A percentile compares a stretch with the other conserved stretches of the same genome.
phyloP scores from a whole-genome alignment of 73 alveolate species.

The Paramecium octaurelia region DNA sequence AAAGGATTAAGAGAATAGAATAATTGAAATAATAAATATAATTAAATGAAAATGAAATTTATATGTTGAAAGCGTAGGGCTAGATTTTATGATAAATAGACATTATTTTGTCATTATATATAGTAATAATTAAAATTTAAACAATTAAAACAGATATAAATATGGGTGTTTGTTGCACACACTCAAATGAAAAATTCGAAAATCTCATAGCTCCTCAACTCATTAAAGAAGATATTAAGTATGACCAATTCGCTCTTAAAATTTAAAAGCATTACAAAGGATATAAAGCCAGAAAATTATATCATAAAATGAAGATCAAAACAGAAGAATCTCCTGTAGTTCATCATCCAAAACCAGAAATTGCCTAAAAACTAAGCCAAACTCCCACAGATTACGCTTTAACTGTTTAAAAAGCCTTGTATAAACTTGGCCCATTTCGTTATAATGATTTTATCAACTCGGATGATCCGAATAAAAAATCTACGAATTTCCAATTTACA shows the following conservation, averaged over 20 bases:
- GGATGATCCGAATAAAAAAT: slow-evolving; percentile 22
- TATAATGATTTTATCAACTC: slow-evolving; percentile 29
- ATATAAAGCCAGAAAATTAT: background rate
- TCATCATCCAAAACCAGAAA: slow-evolving; percentile 30
- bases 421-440: slow-evolving; percentile 34
- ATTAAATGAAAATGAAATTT: background rate
- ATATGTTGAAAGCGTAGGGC: background rate
- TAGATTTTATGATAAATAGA: background rate
- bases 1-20: background rate
- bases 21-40: background rate
- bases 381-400: slow-evolving; percentile 51
- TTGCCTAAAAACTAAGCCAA: slow-evolving; percentile 11
- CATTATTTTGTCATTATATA: background rate
- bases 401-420: slow-evolving; percentile 28
- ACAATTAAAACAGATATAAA: background rate
- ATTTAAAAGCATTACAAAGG: slow-evolving; percentile 6
- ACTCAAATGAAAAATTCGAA: background rate
- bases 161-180: background rate
- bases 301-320: background rate
- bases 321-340: background rate
- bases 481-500: background rate
- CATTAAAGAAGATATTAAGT: background rate
- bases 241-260: background rate
- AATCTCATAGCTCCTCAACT: background rate
- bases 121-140: background rate